Percentiles rank a stretch among this genome's conserved stretches.
These are phyloP conservation scores for Sugiyamaella paludigena DNA, from an alignment of 1,139 yeast genomes.

Conservation along the genomic window DNA sequence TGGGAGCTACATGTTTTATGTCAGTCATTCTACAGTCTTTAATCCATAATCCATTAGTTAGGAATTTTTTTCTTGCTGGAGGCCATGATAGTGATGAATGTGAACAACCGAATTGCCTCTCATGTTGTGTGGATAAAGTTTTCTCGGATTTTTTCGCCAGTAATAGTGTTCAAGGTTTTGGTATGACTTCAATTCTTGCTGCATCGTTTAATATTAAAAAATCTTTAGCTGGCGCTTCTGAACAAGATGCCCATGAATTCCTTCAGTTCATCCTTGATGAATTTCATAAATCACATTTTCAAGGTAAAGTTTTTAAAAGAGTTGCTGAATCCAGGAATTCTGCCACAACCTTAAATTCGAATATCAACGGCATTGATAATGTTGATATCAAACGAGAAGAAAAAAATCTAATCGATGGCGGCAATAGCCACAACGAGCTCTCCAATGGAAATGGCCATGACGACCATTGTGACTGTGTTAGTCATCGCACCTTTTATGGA, in stretches of 20 bases:
- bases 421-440: slow-evolving; percentile 13
- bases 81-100: slow-evolving; percentile 45
- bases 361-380: too few relatives aligned
- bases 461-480: slow-evolving; percentile 63
- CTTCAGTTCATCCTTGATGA: slow-evolving; percentile 88
- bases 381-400: too few relatives aligned
- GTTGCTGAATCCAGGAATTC: slow-evolving; percentile 12
- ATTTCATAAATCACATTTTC: slow-evolving; percentile 50
- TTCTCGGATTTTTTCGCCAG: slow-evolving; percentile 63
- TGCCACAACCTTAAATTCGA: too few relatives aligned
- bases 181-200: slow-evolving; percentile 66
- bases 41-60: slow-evolving; percentile 81
- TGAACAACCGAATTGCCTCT: slow-evolving; percentile 51
- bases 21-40: slow-evolving; percentile 83
- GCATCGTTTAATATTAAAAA: slow-evolving; percentile 85
- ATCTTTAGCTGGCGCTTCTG: slow-evolving; percentile 88
- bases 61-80: slow-evolving; percentile 72
- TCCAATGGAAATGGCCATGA: too few relatives aligned
- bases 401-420: neutral
- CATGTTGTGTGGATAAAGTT: slow-evolving; percentile 80
- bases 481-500: slow-evolving; percentile 79
- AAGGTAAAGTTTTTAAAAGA: slow-evolving; percentile 17
- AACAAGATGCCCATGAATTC: slow-evolving; percentile 97
- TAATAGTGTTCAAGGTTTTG: slow-evolving; percentile 59
- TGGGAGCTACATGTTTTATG: slow-evolving; percentile 97